These are phyloP conservation scores for Digitaria exilis DNA, from an alignment of 202 grass and related monocot species.

Conservation along the genomic window DNA sequence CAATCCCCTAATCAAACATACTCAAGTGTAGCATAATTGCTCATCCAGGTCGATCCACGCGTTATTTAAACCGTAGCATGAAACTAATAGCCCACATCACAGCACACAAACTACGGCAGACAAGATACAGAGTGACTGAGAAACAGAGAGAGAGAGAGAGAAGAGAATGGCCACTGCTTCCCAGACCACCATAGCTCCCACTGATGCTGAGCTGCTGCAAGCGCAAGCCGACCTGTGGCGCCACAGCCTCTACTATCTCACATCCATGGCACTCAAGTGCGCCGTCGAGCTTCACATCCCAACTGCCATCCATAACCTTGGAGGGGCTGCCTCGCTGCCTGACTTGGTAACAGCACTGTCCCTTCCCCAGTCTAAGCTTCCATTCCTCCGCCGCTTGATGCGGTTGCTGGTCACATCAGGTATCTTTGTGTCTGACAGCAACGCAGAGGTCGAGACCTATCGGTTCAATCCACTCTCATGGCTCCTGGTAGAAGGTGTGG, in stretches of 20 bases:
- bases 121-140: too few species aligned
- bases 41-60: too few species aligned
- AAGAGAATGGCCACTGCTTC: too few species aligned
- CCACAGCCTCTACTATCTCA: constrained; percentile 2
- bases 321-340: background rate
- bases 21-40: too few species aligned
- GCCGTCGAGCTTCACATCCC: background rate
- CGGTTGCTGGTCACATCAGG: background rate
- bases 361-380: background rate
- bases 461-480: background rate
- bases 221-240: constrained; percentile 28
- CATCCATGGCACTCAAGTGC: background rate
- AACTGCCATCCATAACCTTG: background rate
- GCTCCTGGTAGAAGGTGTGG: constrained; percentile 24
- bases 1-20: too few species aligned
- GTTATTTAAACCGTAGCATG: too few species aligned
- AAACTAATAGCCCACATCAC: too few species aligned
- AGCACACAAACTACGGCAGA: too few species aligned
- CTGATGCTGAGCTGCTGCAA: background rate
- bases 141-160: too few species aligned
- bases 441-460: background rate
- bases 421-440: background rate
- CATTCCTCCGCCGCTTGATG: background rate
- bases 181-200: background rate
- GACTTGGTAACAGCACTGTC: background rate